phyloP scores from a whole-genome alignment of 2,329 filamentous ascomycete genomes.

The Colletotrichum endophyticum region DNA sequence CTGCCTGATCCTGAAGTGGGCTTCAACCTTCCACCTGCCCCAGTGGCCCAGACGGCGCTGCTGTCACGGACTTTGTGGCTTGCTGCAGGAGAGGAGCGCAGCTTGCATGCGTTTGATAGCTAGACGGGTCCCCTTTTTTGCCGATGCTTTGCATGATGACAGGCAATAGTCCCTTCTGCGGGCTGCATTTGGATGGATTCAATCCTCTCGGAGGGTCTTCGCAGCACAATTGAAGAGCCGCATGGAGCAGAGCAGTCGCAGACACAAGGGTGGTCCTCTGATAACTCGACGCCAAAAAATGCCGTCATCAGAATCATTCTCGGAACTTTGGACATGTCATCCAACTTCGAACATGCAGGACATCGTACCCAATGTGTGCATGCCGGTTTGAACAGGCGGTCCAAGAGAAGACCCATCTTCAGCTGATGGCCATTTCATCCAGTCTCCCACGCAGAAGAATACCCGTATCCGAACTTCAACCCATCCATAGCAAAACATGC shows the following conservation, averaged over 20 bases:
- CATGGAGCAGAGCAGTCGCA: neutral
- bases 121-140: neutral
- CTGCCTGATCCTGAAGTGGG: neutral
- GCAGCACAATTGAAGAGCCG: neutral
- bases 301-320: neutral
- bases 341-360: neutral
- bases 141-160: neutral
- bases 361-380: neutral
- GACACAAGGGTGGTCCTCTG: neutral
- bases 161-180: neutral
- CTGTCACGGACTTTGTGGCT: neutral
- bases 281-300: neutral
- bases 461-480: neutral
- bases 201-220: neutral
- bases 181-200: neutral
- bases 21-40: neutral
- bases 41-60: neutral
- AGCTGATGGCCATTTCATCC: neutral
- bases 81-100: neutral
- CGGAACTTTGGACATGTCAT: neutral
- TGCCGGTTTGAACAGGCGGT: neutral
- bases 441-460: neutral
- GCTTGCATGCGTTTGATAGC: neutral
- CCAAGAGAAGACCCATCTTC: neutral
- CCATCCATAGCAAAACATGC: neutral